A percentile compares a stretch with the other conserved stretches of the same genome.
Conservation (phyloP, 192 early-diverging fungal genomes). For the Ramicandelaber brevisporus region DNA sequence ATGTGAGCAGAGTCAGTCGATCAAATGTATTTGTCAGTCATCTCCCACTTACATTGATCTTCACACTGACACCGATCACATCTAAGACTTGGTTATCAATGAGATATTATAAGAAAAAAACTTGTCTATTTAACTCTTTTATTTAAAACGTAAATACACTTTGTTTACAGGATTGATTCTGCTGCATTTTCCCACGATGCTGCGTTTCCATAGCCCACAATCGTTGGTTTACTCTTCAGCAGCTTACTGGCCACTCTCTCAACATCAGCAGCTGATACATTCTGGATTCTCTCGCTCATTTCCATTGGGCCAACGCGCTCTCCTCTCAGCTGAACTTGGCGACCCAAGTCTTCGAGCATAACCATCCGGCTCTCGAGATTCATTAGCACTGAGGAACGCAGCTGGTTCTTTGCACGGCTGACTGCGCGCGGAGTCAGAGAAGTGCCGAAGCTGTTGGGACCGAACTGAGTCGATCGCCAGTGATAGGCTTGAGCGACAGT, state of each 20-base stretch:
- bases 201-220: slow-evolving; percentile 42
- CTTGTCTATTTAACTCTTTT: no score
- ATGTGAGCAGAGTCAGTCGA: no score
- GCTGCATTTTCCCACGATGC: no score
- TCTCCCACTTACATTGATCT: no score
- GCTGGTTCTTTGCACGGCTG: slow-evolving; percentile 80
- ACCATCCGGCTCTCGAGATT: slow-evolving; percentile 78
- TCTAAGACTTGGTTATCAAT: no score
- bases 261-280: slow-evolving; percentile 47
- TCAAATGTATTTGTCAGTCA: no score
- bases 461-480: slow-evolving; percentile 7
- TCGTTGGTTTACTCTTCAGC: slow-evolving; percentile 29
- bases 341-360: slow-evolving; percentile 81
- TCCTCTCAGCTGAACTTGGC: slow-evolving; percentile 53
- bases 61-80: no score
- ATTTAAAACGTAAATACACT: no score
- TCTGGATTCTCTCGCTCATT: slow-evolving; percentile 59
- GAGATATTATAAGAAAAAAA: no score
- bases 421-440: slow-evolving; percentile 36
- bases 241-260: slow-evolving; percentile 41
- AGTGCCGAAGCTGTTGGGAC: slow-evolving; percentile 7
- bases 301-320: slow-evolving; percentile 43
- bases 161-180: no score
- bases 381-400: slow-evolving; percentile 82
- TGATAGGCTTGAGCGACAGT: no score